Conservation (phyloP, 1,284 basidiomycete genomes). For the Megacollybia platyphylla region DNA sequence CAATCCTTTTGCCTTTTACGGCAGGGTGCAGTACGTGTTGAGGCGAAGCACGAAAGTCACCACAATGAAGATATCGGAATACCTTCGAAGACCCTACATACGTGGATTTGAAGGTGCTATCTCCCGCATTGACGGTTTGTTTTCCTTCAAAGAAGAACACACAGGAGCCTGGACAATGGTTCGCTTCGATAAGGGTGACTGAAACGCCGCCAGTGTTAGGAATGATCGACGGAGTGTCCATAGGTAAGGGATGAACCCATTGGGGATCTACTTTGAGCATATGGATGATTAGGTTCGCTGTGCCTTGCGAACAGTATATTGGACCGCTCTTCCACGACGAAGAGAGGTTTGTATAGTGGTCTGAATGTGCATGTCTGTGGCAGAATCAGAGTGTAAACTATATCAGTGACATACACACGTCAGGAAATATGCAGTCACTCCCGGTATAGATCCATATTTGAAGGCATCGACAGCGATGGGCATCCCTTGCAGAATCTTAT, state of each 20-base stretch:
- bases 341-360: slow-evolving; percentile 87
- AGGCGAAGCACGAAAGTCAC: slow-evolving; percentile 86
- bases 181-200: slow-evolving; percentile 94
- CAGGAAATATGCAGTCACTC: slow-evolving; percentile 80
- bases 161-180: slow-evolving; percentile 93
- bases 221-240: slow-evolving; percentile 64
- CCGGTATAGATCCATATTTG: slow-evolving; percentile 83
- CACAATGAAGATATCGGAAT: slow-evolving; percentile 92
- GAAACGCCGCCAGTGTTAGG: slow-evolving; percentile 78
- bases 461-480: slow-evolving; percentile 95
- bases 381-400: neutral
- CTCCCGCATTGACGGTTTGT: slow-evolving; percentile 82
- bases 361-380: slow-evolving; percentile 81
- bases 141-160: slow-evolving; percentile 89
- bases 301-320: slow-evolving; percentile 90
- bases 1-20: slow-evolving; percentile 67
- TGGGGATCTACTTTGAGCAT: slow-evolving; percentile 81
- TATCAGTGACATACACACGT: slow-evolving; percentile 38
- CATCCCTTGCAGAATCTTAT: slow-evolving; percentile 84
- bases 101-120: slow-evolving; percentile 60
- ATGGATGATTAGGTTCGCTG: slow-evolving; percentile 82
- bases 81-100: slow-evolving; percentile 56
- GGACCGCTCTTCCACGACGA: slow-evolving; percentile 82
- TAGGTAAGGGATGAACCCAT: slow-evolving; percentile 81
- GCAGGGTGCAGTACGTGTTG: slow-evolving; percentile 74